Evolutionary conservation across 768 basidiomycete species (phyloP), one percentile per base, ranked within the genome.

Genomic region (Inosperma sp.): DNA sequence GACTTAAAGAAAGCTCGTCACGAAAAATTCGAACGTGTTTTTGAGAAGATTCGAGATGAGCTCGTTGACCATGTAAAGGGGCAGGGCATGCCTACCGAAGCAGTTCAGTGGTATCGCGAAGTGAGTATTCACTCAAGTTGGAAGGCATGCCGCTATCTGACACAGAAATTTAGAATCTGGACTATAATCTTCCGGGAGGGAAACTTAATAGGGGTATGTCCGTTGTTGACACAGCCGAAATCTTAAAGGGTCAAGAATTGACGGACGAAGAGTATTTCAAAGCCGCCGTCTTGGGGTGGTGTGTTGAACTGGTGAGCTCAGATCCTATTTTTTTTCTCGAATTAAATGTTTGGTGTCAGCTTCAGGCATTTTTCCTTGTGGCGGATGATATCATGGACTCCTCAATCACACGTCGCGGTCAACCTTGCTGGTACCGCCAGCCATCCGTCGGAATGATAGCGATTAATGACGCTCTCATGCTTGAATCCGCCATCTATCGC

Each of bases 361-460:
- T 99, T 7, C 95, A 98, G 84, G 93, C 93, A 0, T 96, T 86
- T 71, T 97, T 98, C 84, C 82, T 98, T 49, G 92, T 96, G 49
- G 80, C 91, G 4, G 92, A 99, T 69, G 95, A 98, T 68, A 93
- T 98, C 62, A 99, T 99, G 96, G 95, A 99, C 65, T 67, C 78
- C 16, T 91, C 88, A 39, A 86, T 98, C 59, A 97, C 95, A 9
- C 86, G 95, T 21, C 86, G 95, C 8, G 85, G 87, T 3, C 94
- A 96, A 68, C 88, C 93, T 2, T 99, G 95, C 72, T 99, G 91
- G 90, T 97, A 95, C 73, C 79, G 75, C 52, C 59, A 72, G 19
- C 72, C 72, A 2, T 59, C 67, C 12, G 83, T 95, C 54, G 84
- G 84, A 39, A 83, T 84, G 69, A 82, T 96, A 56, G 93, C 95